Base-by-base conservation (phyloP, 2,329 filamentous ascomycete genomes). In the Balansia obtecta region DNA sequence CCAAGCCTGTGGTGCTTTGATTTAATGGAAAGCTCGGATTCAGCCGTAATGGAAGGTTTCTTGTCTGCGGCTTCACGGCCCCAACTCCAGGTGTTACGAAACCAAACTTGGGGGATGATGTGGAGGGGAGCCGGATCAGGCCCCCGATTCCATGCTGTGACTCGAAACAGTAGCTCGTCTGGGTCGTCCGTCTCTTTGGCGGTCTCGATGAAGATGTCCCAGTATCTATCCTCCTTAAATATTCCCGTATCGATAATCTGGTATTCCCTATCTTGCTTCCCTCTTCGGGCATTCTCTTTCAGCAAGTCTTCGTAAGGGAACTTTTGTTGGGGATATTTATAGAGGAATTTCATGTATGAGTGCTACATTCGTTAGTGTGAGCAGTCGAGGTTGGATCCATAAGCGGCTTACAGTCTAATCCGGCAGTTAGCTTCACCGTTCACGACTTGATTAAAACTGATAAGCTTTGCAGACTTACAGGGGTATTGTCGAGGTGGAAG, bases 281-380 rank as follows among this genome's bases (percentile, higher is more conserved):
- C 76, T 56, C 90, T 80, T 57, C 75, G 79, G 42, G 82, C 89
- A 63, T 95, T 97, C 63, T 94, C 88, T 56, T 87, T 74, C 56
- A 94, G 72, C 45, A 97, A 74, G 56, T 95, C 82, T 66, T 96
- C 77, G 72, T 97, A 97, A 2, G 91, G 93, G 61, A 97, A 97
- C 55, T 84, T 82, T 60, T 78, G 79, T 69, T 97, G 91, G 0
- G 93, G 93, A 61, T 96, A 94, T 69, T 97, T 97, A 79, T 97
- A 97, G 58, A 97, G 83, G 63, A 83, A 94, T 68, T 97, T 97
- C 91, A 97, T 97, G 73, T 97, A 97, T 30, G 91, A 95, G 69
- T 96, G 90, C 86, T 90, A 65, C 32, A 8, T 38, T 34, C 13
- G 54, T 60, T 52, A 56, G 54, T 40, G 13, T 37, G 6, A 11